A percentile compares a stretch with the other conserved stretches of the same genome.
Conservation (phyloP, 352 stramenopile genomes). For the Hyaloperonospora brassicae region DNA sequence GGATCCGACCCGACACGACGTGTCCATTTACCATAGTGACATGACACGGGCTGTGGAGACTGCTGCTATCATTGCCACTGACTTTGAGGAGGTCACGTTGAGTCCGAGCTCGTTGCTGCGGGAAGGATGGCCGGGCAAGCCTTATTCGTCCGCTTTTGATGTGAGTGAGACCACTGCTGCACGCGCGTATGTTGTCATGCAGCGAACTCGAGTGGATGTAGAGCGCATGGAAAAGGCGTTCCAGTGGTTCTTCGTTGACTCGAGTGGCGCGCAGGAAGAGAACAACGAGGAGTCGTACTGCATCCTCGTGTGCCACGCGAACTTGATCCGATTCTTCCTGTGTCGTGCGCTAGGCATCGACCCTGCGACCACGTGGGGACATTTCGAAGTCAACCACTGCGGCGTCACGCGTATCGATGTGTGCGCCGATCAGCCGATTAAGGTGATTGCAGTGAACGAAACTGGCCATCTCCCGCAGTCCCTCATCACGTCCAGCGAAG, state of each 20-base stretch:
- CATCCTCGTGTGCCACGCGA: conserved; percentile 77
- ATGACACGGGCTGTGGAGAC: conserved; percentile 72
- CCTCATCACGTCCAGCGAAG: conserved; percentile 77
- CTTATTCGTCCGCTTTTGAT: conserved; percentile 37
- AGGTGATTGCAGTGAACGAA: conserved; percentile 74
- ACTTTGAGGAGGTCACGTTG: conserved; percentile 35
- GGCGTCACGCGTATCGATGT: conserved; percentile 72
- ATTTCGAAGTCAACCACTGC: conserved; percentile 85
- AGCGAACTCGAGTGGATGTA: conserved; percentile 34
- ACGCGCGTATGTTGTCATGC: conserved; percentile 18
- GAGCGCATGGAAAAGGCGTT: conserved; percentile 64
- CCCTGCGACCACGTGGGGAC: conserved; percentile 52
- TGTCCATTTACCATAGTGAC: conserved; percentile 65
- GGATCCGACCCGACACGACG: conserved; percentile 44
- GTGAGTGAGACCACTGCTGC: conserved; percentile 12
- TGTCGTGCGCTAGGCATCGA: conserved; percentile 62
- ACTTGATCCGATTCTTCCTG: conserved; percentile 78
- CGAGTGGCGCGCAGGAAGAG: conserved; percentile 22
- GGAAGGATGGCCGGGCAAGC: conserved; percentile 67
- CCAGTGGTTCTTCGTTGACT: conserved; percentile 32
- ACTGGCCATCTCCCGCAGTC: conserved; percentile 68
- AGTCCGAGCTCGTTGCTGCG: conserved; percentile 47
- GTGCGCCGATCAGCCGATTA: conserved; percentile 53
- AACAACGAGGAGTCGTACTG: conserved; percentile 50
- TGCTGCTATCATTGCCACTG: conserved; percentile 45